A percentile compares a stretch with the other conserved stretches of the same genome.
These are phyloP conservation scores for Pichia sp. DNA, from an alignment of 1,139 yeast genomes.

Conservation along the genomic window DNA sequence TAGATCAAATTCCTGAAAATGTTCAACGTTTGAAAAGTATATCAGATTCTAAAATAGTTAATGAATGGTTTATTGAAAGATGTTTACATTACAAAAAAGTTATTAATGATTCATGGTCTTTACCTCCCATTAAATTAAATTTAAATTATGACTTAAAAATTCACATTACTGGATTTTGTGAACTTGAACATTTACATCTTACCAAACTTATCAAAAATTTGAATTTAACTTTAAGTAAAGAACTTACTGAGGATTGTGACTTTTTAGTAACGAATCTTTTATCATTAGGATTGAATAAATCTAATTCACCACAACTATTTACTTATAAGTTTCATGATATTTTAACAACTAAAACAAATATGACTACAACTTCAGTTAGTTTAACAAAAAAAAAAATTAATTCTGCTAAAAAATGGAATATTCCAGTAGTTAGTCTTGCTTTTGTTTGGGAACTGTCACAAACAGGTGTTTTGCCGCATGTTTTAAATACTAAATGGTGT, in stretches of 20 bases:
- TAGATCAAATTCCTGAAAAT: conserved; percentile 16
- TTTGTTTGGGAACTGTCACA: conserved; percentile 42
- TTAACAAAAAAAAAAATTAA: conserved; percentile 47
- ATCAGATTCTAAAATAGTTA: conserved; percentile 35
- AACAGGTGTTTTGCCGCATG: conserved; percentile 25
- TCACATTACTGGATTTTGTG: conserved; percentile 75
- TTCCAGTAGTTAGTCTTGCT: conserved; percentile 51
- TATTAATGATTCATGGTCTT: conserved; percentile 65
- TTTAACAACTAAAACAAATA: conserved; percentile 13
- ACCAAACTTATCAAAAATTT: conserved; percentile 53
- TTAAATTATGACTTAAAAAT: conserved; percentile 39
- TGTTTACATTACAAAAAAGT: conserved; percentile 56
- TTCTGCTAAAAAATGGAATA: conserved; percentile 51
- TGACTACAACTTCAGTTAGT: conserved; percentile 18
- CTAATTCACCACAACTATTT: conserved; percentile 38
- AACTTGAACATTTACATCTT: conserved; percentile 73
- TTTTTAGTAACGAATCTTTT: conserved; percentile 55
- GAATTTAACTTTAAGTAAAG: conserved; percentile 46
- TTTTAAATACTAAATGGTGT: conserved; percentile 45
- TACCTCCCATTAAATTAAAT: conserved; percentile 42
- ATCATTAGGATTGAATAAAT: conserved; percentile 40
- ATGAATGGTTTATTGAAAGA: conserved; percentile 88
- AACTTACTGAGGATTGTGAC: conserved; percentile 53
- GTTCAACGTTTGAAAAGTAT: conserved; percentile 10
- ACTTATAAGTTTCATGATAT: conserved; percentile 33